phyloP scores from a whole-genome alignment of 441 rosid genomes.

The Theobroma grandiflorum region DNA sequence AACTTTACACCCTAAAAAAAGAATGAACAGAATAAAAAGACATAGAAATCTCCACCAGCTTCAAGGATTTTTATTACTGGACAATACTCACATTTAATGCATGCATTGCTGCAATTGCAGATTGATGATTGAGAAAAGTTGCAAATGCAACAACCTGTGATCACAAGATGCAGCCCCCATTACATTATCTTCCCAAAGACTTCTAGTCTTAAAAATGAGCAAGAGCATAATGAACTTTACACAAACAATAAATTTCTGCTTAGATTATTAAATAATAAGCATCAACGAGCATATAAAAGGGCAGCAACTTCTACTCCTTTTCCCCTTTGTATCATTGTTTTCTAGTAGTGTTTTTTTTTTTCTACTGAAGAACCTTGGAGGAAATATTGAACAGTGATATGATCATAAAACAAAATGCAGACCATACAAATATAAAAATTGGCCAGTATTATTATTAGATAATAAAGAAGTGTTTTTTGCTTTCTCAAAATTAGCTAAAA shows the following conservation, averaged over 20 bases:
- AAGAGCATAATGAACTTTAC: too few species aligned
- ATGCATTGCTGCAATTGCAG: constrained; percentile 72
- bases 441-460: background rate
- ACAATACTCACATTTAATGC: constrained; percentile 67
- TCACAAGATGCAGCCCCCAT: constrained; percentile 17
- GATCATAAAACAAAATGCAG: background rate
- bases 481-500: background rate
- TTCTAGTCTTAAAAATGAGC: background rate
- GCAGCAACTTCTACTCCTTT: background rate
- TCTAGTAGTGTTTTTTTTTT: background rate
- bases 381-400: background rate
- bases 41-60: constrained; percentile 17
- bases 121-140: constrained; percentile 76
- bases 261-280: background rate
- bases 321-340: background rate
- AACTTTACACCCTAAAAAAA: constrained; percentile 75
- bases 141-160: constrained; percentile 92
- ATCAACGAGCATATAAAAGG: background rate
- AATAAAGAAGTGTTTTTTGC: background rate
- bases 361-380: background rate
- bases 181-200: background rate
- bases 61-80: constrained; percentile 8
- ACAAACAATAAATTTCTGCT: background rate
- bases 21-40: constrained; percentile 16
- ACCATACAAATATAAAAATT: background rate